Base-by-base conservation (phyloP, 495 filamentous ascomycete genomes). In the Penicillium riverlandense region DNA sequence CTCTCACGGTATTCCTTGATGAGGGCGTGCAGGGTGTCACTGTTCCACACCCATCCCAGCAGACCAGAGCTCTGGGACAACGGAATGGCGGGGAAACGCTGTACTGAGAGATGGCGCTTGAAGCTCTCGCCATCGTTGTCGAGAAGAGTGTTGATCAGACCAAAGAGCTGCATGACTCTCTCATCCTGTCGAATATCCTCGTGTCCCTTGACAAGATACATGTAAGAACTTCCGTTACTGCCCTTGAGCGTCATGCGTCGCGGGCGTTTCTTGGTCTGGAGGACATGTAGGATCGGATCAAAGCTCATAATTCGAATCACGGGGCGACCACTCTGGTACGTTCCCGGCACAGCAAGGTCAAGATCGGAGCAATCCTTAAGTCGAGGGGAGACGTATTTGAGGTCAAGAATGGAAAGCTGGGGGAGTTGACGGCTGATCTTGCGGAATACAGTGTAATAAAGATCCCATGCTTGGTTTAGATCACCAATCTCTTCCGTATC, bases 121-220 rank as follows among this genome's bases (percentile, higher is more conserved):
- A 94, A 95, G 53, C 83, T 95, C 61, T 99, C 94, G 7, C 87
- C 83, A 61, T 99, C 94, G 45, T 86, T 89, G 29, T 85, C 77
- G 14, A 99, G 77, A 8, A 97, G 78, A 1, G 94, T 99, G 52
- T 99, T 99, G 61, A 88, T 86, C 6, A 99, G 75, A 34, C 92
- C 92, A 53, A 99, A 97, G 11, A 99, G 78, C 62, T 99, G 92
- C 92, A 99, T 99, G 42, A 97, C 91, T 67, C 92, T 84, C 61
- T 99, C 92, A 58, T 99, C 92, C 67, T 99, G 92, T 44, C 92
- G 80, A 50, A 96, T 96, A 71, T 99, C 92, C 68, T 99, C 92
- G 53, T 97, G 94, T 8, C 92, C 92, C 68, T 99, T 99, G 55
- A 99, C 75, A 15, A 80, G 55, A 68, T 95, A 95, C 39, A 86